Conservation (phyloP, 345 rosid genomes). For the Rhodamnia argentea region DNA sequence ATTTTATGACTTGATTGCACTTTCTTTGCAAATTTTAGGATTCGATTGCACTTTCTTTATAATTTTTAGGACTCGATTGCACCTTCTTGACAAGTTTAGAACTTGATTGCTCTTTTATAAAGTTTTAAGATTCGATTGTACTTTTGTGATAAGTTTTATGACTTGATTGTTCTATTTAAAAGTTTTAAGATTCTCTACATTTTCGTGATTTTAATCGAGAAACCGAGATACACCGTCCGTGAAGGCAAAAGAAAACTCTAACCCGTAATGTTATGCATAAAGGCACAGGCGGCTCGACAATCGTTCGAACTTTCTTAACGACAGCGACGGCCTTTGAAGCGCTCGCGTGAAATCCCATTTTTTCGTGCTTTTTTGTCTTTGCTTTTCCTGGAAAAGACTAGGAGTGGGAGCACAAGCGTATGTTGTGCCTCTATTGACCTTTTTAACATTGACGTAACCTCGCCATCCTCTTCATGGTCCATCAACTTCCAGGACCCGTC, state of each 20-base stretch:
- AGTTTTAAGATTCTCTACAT: too few relatives aligned
- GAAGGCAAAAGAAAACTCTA: not conserved
- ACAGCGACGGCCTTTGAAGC: not conserved
- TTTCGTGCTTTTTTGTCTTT: not conserved
- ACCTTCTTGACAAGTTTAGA: too few relatives aligned
- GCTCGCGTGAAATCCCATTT: not conserved
- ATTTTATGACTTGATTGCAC: too few relatives aligned
- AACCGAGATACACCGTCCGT: not conserved
- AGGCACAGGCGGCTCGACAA: not conserved
- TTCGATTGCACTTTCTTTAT: too few relatives aligned
- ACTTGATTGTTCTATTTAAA: too few relatives aligned
- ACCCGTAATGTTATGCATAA: not conserved
- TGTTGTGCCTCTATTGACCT: not conserved
- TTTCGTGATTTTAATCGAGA: too few relatives aligned
- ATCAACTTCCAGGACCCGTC: constrained; percentile 78
- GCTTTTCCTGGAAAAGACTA: not conserved
- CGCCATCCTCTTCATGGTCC: constrained; percentile 49
- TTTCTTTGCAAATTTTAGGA: too few relatives aligned
- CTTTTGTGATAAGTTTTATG: too few relatives aligned
- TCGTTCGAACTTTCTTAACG: not conserved
- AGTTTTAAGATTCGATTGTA: too few relatives aligned
- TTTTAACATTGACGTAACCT: not conserved
- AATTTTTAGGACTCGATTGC: too few relatives aligned
- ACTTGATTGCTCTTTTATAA: too few relatives aligned
- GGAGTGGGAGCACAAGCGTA: not conserved